Conservation (phyloP, 2,329 filamentous ascomycete species). For the Aspergillus ochraceoroseus region DNA sequence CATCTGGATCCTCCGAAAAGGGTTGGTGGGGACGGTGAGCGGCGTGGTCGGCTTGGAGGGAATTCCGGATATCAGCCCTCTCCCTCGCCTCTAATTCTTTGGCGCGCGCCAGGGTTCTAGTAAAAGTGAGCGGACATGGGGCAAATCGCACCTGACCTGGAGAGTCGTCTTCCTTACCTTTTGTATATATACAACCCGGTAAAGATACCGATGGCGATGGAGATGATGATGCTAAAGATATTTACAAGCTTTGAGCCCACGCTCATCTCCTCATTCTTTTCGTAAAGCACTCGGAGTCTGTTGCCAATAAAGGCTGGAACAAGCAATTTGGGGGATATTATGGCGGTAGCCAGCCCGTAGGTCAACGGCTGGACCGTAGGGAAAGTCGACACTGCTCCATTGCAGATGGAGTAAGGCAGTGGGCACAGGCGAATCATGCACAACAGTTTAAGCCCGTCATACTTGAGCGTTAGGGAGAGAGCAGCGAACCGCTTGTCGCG, state of each 20-base stretch:
- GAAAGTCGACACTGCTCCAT: slow-evolving; percentile 90
- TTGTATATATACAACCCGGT: slow-evolving; percentile 85
- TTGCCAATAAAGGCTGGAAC: slow-evolving; percentile 90
- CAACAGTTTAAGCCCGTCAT: slow-evolving; percentile 82
- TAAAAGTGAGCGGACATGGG: slow-evolving; percentile 7
- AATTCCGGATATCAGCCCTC: slow-evolving; percentile 37
- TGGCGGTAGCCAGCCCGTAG: slow-evolving; percentile 76
- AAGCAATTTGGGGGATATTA: slow-evolving; percentile 79
- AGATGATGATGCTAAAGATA: slow-evolving; percentile 72
- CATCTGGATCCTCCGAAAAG: slow-evolving; percentile 40
- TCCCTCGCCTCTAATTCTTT: slow-evolving; percentile 48
- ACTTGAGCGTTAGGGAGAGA: slow-evolving; percentile 77
- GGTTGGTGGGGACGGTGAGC: slow-evolving; percentile 31
- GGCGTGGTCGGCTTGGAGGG: slow-evolving; percentile 34
- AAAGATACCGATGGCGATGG: slow-evolving; percentile 63
- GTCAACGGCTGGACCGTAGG: slow-evolving; percentile 72
- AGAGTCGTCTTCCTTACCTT: slow-evolving; percentile 41
- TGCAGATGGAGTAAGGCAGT: slow-evolving; percentile 85
- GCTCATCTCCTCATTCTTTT: slow-evolving; percentile 78
- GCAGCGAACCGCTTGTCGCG: slow-evolving; percentile 83
- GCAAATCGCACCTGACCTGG: too few relatives aligned
- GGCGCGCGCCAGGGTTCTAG: slow-evolving; percentile 46
- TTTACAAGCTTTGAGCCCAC: slow-evolving; percentile 71
- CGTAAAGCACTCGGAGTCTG: slow-evolving; percentile 75
- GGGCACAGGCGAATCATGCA: slow-evolving; percentile 91